Evolutionary conservation across 2,329 filamentous ascomycete genomes (phyloP), one percentile per base, ranked within the genome.

Genomic region (Fusarium penzigii): DNA sequence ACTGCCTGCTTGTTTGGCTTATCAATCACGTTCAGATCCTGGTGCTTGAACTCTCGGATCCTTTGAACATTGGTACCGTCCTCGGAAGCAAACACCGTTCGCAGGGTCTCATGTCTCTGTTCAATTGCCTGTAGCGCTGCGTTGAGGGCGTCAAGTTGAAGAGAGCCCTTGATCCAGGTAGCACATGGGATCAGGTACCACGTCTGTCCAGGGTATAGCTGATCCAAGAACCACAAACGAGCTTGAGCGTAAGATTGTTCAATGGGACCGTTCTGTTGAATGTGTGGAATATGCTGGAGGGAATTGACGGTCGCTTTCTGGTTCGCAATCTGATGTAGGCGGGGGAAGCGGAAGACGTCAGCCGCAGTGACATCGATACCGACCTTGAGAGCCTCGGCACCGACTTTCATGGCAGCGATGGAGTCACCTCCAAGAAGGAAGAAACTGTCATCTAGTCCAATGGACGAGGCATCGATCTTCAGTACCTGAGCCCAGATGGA

Each of bases 361-460:
- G 51, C 45, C 2, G 61, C 46, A 2, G 36, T 32, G 3, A 63
- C 6, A 3, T 41, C 20, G 6, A 61, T 49, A 9, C 55, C 49
- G 11, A 48, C 20, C 9, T 49, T 48, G 3, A 55, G 53, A 6
- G 49, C 51, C 6, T 51, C 49, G 2, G 42, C 53, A 2, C 56
- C 78, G 5, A 82, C 59, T 48, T 73, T 76, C 73, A 81, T 83
- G 1, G 78, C 77, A 0, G 70, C 58, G 3, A 81, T 72, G 0
- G 78, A 80, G 57, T 80, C 76, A n/a, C 78, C 78, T 16, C 78
- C 78, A 0, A 78, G 69, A 0, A 68, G 68, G 67, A 80, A 78
- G 62, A 81, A 81, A 62, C 74, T 77, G 53, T 79, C 74, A 5
- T 76, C 71, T 1, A 70, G 51, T 3, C 71, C 70, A 17, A 79